phyloP scores from a whole-genome alignment of 2,329 filamentous ascomycete genomes.

The Thelonectria rubi region DNA sequence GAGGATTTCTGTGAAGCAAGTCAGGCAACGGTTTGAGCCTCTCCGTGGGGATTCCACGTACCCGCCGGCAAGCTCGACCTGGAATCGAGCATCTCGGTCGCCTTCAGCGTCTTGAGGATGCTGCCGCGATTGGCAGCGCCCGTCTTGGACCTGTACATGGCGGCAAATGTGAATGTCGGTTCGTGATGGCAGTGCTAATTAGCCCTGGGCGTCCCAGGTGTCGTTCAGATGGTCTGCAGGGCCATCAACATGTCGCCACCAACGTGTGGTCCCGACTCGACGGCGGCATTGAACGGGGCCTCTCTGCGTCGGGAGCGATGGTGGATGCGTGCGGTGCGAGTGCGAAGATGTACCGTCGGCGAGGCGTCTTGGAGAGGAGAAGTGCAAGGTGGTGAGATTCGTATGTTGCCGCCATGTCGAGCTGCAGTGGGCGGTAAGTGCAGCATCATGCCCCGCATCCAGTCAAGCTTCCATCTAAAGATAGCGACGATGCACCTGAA shows the following conservation, averaged over 20 bases:
- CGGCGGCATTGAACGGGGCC: conserved; percentile 28
- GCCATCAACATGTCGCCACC: too few species aligned
- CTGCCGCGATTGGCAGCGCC: conserved; percentile 52
- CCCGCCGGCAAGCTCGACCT: conserved; percentile 85
- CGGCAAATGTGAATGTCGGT: conserved; percentile 3
- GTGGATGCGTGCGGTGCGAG: background rate
- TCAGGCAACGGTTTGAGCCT: conserved; percentile 14
- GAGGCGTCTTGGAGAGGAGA: background rate
- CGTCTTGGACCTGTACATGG: conserved; percentile 57
- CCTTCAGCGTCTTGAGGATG: conserved; percentile 80
- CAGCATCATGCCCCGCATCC: conserved; percentile 26
- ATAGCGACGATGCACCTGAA: too few species aligned
- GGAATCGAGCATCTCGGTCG: conserved; percentile 80
- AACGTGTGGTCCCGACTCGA: conserved; percentile 25
- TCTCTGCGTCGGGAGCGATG: background rate
- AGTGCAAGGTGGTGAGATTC: conserved; percentile 8
- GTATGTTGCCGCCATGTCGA: background rate
- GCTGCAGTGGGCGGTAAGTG: too few species aligned
- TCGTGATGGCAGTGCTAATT: too few species aligned
- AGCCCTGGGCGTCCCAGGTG: conserved; percentile 18
- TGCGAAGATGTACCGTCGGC: conserved; percentile 12
- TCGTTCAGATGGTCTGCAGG: conserved; percentile 25
- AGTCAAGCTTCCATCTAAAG: conserved; percentile 7
- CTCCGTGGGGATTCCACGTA: conserved; percentile 49
- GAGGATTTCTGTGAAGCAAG: conserved; percentile 74